Percentiles rank a stretch among this genome's conserved stretches.
Conservation (phyloP, 2,329 filamentous ascomycete species). For the Endocalyx cinctus region DNA sequence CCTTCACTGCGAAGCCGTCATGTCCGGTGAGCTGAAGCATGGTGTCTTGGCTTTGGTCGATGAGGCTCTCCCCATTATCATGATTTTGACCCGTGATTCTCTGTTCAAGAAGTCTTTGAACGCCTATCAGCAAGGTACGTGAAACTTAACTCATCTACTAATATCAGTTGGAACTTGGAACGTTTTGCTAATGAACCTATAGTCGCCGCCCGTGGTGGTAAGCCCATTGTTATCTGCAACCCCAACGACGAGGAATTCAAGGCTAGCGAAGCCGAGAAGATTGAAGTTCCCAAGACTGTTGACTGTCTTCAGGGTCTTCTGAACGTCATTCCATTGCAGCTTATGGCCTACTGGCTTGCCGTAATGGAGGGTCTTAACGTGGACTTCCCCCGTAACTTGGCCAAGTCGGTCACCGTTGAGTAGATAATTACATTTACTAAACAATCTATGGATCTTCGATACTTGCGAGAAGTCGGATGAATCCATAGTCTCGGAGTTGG, state of each 20-base stretch:
- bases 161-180: not conserved
- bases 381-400: constrained; percentile 96
- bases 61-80: constrained; percentile 98
- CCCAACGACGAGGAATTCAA: constrained; percentile 83
- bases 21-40: constrained; percentile 99
- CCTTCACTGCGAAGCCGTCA: constrained; percentile 98
- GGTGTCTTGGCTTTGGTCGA: constrained; percentile 96
- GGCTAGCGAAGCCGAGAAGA: constrained; percentile 84
- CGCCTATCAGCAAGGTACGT: constrained; percentile 90
- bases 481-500: too few species aligned
- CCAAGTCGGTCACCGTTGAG: constrained; percentile 98
- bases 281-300: constrained; percentile 93
- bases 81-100: constrained; percentile 95
- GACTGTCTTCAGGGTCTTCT: constrained; percentile 94
- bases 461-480: too few species aligned
- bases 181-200: constrained; percentile 20
- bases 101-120: constrained; percentile 99
- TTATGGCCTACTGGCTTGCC: constrained; percentile 98
- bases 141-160: not conserved
- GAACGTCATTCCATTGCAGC: constrained; percentile 94
- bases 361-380: constrained; percentile 95
- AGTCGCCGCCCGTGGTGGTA: constrained; percentile 93
- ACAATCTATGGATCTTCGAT: too few species aligned
- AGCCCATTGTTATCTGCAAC: constrained; percentile 99
- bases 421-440: constrained; percentile 55